A percentile compares a stretch with the other conserved stretches of the same genome.
Conservation (phyloP, 192 early-diverging fungal species). For the Dimargaris cristalligena region DNA sequence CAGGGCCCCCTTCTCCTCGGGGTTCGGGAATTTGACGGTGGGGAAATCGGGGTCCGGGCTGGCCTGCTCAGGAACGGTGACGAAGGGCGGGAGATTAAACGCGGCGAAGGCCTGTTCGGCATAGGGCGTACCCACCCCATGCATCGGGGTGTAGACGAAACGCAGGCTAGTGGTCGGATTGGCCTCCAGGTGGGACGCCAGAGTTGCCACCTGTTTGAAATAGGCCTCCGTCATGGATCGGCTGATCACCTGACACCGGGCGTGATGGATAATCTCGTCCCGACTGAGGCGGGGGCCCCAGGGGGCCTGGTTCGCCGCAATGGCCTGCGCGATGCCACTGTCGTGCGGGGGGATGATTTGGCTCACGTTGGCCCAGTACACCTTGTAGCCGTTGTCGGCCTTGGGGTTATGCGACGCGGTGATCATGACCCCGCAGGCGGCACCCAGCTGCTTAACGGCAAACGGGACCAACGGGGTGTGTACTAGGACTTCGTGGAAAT, state of each 20-base stretch:
- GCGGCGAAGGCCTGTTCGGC: constrained; percentile 45
- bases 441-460: constrained; percentile 51
- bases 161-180: constrained; percentile 5
- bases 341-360: constrained; percentile 88
- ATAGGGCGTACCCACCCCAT: constrained; percentile 75
- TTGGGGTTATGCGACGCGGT: constrained; percentile 94
- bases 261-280: constrained; percentile 32
- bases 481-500: constrained; percentile 51
- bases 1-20: constrained; percentile 80
- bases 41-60: constrained; percentile 80
- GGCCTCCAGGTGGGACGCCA: constrained; percentile 13
- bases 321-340: constrained; percentile 54
- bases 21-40: constrained; percentile 73
- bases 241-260: constrained; percentile 36
- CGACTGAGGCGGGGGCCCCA: constrained; percentile 44
- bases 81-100: constrained; percentile 52
- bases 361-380: constrained; percentile 77
- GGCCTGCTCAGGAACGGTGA: constrained; percentile 46
- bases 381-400: constrained; percentile 83
- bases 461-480: constrained; percentile 79
- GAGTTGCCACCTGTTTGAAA: constrained; percentile 36
- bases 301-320: constrained; percentile 44
- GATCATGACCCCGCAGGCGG: constrained; percentile 84
- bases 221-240: constrained; percentile 51
- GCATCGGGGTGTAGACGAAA: constrained; percentile 89